These are phyloP conservation scores for Paramecium pentaurelia DNA, from an alignment of 73 alveolate species.

Conservation along the genomic window DNA sequence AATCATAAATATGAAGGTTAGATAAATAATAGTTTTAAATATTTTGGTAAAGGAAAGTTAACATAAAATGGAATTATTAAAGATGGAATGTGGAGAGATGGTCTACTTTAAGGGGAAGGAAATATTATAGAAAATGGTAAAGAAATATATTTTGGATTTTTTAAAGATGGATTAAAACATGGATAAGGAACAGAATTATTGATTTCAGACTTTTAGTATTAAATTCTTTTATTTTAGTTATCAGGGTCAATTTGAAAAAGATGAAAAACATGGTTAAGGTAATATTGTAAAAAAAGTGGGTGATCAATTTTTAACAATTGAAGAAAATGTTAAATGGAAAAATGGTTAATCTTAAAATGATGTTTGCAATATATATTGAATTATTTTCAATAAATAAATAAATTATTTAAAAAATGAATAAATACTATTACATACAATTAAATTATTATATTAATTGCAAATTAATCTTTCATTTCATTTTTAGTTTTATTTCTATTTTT, in stretches of 20 bases:
- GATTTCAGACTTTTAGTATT: neutral
- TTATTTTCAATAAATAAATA: no score
- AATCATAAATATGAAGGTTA: neutral
- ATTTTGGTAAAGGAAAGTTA: neutral
- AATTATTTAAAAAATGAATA: no score
- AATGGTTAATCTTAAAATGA: neutral
- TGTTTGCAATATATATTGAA: neutral
- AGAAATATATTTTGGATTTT: neutral
- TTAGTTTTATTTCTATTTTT: no score
- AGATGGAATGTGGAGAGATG: neutral
- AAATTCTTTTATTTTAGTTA: neutral
- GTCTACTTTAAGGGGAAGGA: neutral
- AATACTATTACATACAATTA: no score
- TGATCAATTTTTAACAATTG: neutral
- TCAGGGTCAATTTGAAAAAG: neutral
- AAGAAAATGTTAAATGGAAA: neutral
- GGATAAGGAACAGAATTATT: neutral
- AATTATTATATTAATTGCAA: no score
- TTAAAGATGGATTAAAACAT: neutral
- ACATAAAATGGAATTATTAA: neutral
- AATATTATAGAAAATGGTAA: neutral
- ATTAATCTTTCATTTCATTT: no score
- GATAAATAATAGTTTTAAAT: neutral
- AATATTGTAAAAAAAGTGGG: neutral
- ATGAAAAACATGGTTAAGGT: neutral